phyloP scores from a whole-genome alignment of 2,329 filamentous ascomycete species.

The Grosmannia clavigera region DNA sequence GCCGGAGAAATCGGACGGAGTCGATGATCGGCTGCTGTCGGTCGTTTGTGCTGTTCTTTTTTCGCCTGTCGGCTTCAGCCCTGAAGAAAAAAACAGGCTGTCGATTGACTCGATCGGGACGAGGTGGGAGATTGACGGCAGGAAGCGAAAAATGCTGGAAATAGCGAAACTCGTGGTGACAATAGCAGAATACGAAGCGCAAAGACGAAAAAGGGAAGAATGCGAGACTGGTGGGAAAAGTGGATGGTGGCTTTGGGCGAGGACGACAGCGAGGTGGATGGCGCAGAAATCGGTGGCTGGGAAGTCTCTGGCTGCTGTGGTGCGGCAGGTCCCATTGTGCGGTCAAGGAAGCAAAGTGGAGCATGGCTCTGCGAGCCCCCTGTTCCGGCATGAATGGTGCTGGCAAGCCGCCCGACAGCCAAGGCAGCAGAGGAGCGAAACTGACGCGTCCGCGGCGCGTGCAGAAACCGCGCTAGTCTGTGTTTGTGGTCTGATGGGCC shows the following conservation, averaged over 20 bases:
- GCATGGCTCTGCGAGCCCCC: background rate
- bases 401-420: background rate
- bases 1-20: background rate
- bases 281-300: slow-evolving; percentile 2
- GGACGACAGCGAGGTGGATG: background rate
- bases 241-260: background rate
- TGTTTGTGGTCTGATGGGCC: background rate
- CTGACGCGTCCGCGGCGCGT: slow-evolving; percentile 11
- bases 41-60: background rate
- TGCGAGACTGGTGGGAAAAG: background rate
- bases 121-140: background rate
- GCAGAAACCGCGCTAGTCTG: background rate
- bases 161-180: background rate
- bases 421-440: slow-evolving; percentile 3
- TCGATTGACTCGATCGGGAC: background rate
- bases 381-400: background rate
- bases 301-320: background rate
- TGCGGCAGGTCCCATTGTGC: background rate
- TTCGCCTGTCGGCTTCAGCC: background rate
- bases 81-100: background rate
- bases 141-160: background rate
- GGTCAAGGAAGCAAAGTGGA: background rate
- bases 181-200: background rate
- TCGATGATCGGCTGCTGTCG: background rate
- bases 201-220: background rate